Base-by-base conservation (phyloP, 1,284 basidiomycete genomes). In the Ustanciosporium gigantosporum region DNA sequence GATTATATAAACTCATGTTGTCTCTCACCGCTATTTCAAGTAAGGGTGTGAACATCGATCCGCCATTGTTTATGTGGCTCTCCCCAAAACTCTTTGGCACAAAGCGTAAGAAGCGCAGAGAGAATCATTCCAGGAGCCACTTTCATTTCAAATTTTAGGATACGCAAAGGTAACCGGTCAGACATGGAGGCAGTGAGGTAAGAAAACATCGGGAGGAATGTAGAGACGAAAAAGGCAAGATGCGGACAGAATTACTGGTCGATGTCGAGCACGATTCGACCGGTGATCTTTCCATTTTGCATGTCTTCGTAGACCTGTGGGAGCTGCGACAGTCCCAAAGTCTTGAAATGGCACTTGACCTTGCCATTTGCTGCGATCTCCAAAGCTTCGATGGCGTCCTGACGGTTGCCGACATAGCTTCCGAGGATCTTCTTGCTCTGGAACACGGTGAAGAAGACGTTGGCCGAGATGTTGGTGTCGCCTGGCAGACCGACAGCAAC, bases 401-500 rank as follows among this genome's bases (percentile, higher is more conserved):
- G 62, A 20, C 68, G 57, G 57, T 75, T 77, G 13, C 86, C 88
- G 41, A 91, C 87, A 72, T 89, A 90, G 3, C 85, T 87, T 6
- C 88, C 88, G 41, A 85, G 80, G 71, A 90, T 85, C 47, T 81
- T 83, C 60, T 88, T 85, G 67, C 81, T 83, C 78, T 84, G 40
- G 40, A 74, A 66, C 16, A 76, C 75, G 42, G 70, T 66, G 80
- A 83, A 88, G 82, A 90, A 90, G 65, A 90, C 87, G 29, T 85
- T 83, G 0, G 85, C 84, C 22, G 84, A 81, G 23, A 89, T 80
- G 20, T 78, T 81, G 0, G 84, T 83, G 23, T 83, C 79, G 3
- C 82, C 84, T 6, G 88, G 88, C 5, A 90, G 79, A 37, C 88
- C 88, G 29, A 90, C 87, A 27, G 83, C 86, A 81, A 91, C 88